A percentile compares a stretch with the other conserved stretches of the same genome.
Evolutionary conservation across 139 green algal species (phyloP).

Genomic region (Chlamydomonas schloesseri): DNA sequence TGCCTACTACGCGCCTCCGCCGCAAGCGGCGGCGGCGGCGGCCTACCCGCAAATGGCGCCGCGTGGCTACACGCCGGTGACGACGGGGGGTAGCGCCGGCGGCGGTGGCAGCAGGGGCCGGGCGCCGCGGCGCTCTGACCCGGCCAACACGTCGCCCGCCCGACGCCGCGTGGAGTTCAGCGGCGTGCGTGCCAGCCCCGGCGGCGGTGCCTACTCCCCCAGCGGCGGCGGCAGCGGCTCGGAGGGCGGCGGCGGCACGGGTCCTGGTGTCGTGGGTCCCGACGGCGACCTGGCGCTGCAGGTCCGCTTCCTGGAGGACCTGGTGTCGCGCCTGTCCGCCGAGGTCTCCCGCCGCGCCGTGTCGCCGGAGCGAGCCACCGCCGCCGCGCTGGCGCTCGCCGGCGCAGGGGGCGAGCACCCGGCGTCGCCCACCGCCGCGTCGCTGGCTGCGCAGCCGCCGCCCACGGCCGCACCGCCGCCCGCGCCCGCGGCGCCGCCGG

Average conservation of each 20-base stretch:
- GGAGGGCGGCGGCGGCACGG: neutral
- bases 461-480: neutral
- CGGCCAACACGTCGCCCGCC: neutral
- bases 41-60: neutral
- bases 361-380: slow-evolving; percentile 15
- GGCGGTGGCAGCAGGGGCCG: neutral
- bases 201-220: neutral
- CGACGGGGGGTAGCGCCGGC: neutral
- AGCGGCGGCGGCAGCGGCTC: neutral
- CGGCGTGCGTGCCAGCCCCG: neutral
- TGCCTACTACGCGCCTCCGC: neutral
- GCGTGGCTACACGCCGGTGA: no score
- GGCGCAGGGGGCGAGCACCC: neutral
- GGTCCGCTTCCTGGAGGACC: slow-evolving; percentile 64
- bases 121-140: slow-evolving; percentile 6
- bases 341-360: slow-evolving; percentile 50
- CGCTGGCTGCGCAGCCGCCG: neutral
- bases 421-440: no score
- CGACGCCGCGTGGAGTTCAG: slow-evolving; percentile 22
- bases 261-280: no score
- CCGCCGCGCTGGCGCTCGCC: slow-evolving; percentile 8
- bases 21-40: neutral
- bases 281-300: slow-evolving; percentile 15
- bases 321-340: slow-evolving; percentile 62
- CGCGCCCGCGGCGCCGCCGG: neutral